Base-by-base conservation (phyloP, 805 yeast genomes). In the Hanseniaspora lindneri region DNA sequence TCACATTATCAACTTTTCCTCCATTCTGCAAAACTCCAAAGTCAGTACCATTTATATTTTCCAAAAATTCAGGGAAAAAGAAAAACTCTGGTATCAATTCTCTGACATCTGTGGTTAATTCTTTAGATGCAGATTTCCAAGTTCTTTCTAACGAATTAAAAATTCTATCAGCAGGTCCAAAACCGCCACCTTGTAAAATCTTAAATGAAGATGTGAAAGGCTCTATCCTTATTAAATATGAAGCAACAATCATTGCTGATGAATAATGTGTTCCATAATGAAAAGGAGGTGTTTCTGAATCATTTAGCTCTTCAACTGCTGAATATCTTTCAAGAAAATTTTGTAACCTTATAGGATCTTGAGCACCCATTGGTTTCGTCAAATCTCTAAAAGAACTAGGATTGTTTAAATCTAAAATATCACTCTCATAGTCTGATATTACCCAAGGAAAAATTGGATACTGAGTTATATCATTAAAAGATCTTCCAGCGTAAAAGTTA, bases 381-480 rank as follows among this genome's bases (percentile, higher is more conserved):
- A 86, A 65, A 58, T 86, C 94, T 54, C 96, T 67, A 58, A 72
- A 86, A 0, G 80, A 65, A 8, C 68, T 65, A 0, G 83, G 79
- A 55, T 84, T 67, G 3, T 64, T 59, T 37, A 87, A 65, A 59
- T 86, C 87, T n/a, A 86, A 64, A 11, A 65, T 73, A 2, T 76
- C 77, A 56, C 92, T 82, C 1, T 75, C 70, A 58, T 86, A 85
- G 59, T 86, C 95, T 0, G 92, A 79, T 52, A 86, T 73, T 0
- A 86, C 85, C 94, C 94, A 86, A 0, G 96, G 96, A 55, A 86
- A 87, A 0, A 87, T 81, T 0, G 95, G 95, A 58, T 86, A 86
- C 54, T 86, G 96, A 0, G 95, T 86, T 47, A 86, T 62, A 59
- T 86, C 95, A 61, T 86, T 87, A 63, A 80, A 84, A 0, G 95